Conservation (phyloP, 2,329 filamentous ascomycete species). For the Ophiocordyceps unilateralis region DNA sequence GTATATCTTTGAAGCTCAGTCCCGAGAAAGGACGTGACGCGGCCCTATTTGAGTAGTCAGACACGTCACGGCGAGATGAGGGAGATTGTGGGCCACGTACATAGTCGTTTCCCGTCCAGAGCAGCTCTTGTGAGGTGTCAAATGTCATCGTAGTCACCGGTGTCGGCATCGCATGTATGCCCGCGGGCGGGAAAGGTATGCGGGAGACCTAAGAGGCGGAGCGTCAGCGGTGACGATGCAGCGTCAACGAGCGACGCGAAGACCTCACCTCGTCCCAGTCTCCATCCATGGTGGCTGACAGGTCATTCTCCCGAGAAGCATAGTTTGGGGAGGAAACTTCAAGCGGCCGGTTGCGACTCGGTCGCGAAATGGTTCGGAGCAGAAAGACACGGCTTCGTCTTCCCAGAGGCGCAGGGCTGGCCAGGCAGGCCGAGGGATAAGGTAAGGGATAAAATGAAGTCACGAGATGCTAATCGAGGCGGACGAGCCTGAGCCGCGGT, state of each 20-base stretch:
- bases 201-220: conserved; percentile 47
- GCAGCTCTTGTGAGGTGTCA: conserved; percentile 71
- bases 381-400: background rate
- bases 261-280: conserved; percentile 55
- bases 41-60: conserved; percentile 42
- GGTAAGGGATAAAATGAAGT: background rate
- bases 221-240: too few species aligned
- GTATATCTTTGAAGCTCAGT: conserved; percentile 78
- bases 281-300: conserved; percentile 39
- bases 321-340: conserved; percentile 7
- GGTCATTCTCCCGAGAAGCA: conserved; percentile 19
- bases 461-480: background rate
- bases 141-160: conserved; percentile 71
- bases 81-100: conserved; percentile 29
- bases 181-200: conserved; percentile 64
- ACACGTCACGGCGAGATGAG: background rate
- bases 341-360: background rate
- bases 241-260: too few species aligned
- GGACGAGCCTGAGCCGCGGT: background rate
- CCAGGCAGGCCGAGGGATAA: background rate
- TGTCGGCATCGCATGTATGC: conserved; percentile 50
- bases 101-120: conserved; percentile 88
- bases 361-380: background rate
- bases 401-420: background rate
- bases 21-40: conserved; percentile 76